phyloP scores from a whole-genome alignment of 192 early-diverging fungal species.

The Podila verticillata region DNA sequence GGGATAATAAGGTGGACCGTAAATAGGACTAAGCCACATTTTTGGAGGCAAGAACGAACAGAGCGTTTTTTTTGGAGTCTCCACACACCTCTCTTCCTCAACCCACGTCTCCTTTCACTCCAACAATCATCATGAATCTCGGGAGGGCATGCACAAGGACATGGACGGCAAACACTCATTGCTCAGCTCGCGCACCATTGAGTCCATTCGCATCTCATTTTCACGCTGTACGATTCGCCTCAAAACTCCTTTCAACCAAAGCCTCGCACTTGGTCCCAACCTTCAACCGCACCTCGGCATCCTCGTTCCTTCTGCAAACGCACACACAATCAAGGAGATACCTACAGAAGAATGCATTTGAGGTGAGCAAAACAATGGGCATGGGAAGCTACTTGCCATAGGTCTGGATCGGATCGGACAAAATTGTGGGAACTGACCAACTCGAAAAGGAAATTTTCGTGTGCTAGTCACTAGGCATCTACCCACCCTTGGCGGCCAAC shows the following conservation, averaged over 20 bases:
- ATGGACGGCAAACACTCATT: slow-evolving; percentile 4
- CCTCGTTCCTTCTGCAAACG: neutral
- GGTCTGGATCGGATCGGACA: too few relatives aligned
- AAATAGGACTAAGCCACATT: slow-evolving; percentile 1
- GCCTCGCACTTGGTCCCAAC: too few relatives aligned
- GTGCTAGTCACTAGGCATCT: slow-evolving; percentile 32
- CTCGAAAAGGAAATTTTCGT: too few relatives aligned
- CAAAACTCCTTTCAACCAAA: too few relatives aligned
- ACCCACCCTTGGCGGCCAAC: slow-evolving; percentile 29
- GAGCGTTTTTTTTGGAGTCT: neutral
- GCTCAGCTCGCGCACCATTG: neutral
- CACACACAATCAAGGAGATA: neutral
- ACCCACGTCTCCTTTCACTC: neutral
- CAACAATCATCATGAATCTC: slow-evolving; percentile 1
- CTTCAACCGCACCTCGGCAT: neutral
- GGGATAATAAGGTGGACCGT: too few relatives aligned
- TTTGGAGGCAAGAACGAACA: too few relatives aligned
- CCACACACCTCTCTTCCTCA: neutral
- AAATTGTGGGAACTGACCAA: too few relatives aligned
- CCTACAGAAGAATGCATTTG: slow-evolving; percentile 33
- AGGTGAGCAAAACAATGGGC: slow-evolving; percentile 2
- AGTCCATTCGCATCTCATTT: neutral
- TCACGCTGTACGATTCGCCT: neutral
- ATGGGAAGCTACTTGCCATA: too few relatives aligned
- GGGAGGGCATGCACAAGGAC: slow-evolving; percentile 17